Percentiles rank a stretch among this genome's conserved stretches.
Conservation (phyloP, 352 stramenopile genomes). For the Phytophthora rubi region DNA sequence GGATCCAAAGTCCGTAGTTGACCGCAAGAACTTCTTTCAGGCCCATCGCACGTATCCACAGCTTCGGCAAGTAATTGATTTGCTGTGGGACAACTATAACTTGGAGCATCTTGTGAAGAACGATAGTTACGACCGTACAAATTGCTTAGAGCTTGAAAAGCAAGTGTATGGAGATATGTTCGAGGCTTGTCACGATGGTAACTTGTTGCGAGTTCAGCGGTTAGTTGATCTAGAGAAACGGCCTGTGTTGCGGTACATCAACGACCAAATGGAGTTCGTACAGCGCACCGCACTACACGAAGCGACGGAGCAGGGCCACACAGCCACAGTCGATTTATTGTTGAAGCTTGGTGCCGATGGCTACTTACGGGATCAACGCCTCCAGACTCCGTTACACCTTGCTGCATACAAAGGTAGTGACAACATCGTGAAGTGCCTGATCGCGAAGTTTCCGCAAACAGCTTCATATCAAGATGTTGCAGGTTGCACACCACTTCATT, state of each 20-base stretch:
- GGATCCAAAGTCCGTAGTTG: slow-evolving; percentile 6
- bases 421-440: slow-evolving; percentile 57
- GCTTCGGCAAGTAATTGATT: slow-evolving; percentile 70
- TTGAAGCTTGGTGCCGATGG: slow-evolving; percentile 64
- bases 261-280: slow-evolving; percentile 48
- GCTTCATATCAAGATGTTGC: slow-evolving; percentile 42
- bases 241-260: slow-evolving; percentile 54
- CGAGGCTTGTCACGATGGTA: slow-evolving; percentile 55
- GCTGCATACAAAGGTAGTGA: slow-evolving; percentile 52
- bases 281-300: slow-evolving; percentile 61
- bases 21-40: slow-evolving; percentile 48
- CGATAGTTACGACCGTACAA: slow-evolving; percentile 41
- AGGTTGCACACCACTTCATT: slow-evolving; percentile 57
- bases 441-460: slow-evolving; percentile 49
- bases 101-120: slow-evolving; percentile 30
- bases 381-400: slow-evolving; percentile 55
- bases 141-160: slow-evolving; percentile 57
- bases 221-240: slow-evolving; percentile 68
- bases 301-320: slow-evolving; percentile 64
- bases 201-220: slow-evolving; percentile 59
- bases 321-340: slow-evolving; percentile 59
- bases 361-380: slow-evolving; percentile 55
- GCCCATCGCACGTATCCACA: slow-evolving; percentile 48
- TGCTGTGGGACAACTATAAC: slow-evolving; percentile 65
- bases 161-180: slow-evolving; percentile 66